Evolutionary conservation across 2,329 filamentous ascomycete genomes (phyloP), one percentile per base, ranked within the genome.

Genomic region (Hypomyces rosellus): DNA sequence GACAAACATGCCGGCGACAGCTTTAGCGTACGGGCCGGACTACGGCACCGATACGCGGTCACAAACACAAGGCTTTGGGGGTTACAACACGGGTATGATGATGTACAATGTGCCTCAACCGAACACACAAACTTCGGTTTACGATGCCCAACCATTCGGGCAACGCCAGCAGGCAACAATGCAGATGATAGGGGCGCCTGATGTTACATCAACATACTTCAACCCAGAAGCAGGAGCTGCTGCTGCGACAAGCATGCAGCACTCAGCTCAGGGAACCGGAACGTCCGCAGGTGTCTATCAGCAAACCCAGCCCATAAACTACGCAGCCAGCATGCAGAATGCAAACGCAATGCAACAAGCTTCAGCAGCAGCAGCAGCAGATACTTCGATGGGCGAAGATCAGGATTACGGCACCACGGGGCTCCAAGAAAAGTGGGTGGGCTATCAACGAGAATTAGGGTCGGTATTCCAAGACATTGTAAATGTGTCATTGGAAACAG

Each of bases 21-120:
- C 70, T 45, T 73, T 81, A 66, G 64, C 71, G 47, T 87, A 88
- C 67, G 80, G 80, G 61, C 72, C 81, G 42, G 83, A 84, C 60
- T 89, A 88, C 67, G 73, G 75, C 53, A 78, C 83, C 57, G 81
- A 84, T 54, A 75, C 78, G 58, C 75, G 79, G 55, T 77, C 77
- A 56, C 76, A 76, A 61, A 68, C 76, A 55, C 77, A 77, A 59
- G 67, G 67, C 57, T 84, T 81, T 61, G 68, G 72, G 63, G 73
- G 72, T 67, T 86, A 80, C 74, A 83, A 74, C 61, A 69, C 83
- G 48, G 72, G 80, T 49, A 80, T 81, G 56, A 82, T 92, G 73
- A 85, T 93, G 78, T 95, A 95, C 74, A 85, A 84, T 71, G 85
- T 91, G 62, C 74, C 78, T 64, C 83, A 84, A 65, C 74, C 82